A percentile compares a stretch with the other conserved stretches of the same genome.
Conservation (phyloP, 208 protist genomes). For the Wallacemonas sp. region DNA sequence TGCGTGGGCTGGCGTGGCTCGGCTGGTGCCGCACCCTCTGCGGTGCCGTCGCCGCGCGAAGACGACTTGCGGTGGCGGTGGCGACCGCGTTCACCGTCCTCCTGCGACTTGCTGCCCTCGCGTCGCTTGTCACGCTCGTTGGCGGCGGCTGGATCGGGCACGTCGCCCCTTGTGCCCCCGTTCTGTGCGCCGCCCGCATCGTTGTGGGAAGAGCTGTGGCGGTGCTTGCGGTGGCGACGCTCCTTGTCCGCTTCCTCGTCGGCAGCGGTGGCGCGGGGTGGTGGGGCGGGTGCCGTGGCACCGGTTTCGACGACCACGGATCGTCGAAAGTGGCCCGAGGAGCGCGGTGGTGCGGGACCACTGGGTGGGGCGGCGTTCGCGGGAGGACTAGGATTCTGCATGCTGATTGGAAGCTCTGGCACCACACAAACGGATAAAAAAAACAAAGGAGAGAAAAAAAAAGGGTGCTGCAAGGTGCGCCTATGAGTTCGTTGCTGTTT, state of each 20-base stretch:
- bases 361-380: not conserved
- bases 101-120: not conserved
- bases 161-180: not conserved
- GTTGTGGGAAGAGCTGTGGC: not conserved
- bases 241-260: not conserved
- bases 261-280: not conserved
- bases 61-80: conserved; percentile 16
- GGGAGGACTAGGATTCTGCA: not conserved
- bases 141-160: too few species aligned
- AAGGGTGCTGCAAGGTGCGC: not conserved
- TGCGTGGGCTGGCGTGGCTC: not conserved
- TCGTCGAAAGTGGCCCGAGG: not conserved
- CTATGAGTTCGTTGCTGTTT: too few species aligned
- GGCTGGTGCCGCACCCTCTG: not conserved
- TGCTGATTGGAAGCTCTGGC: too few species aligned
- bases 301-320: conserved; percentile 4
- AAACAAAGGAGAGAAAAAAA: not conserved
- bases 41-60: not conserved
- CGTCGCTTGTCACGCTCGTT: not conserved
- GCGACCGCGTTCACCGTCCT: conserved; percentile 3
- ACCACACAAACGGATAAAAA: too few species aligned
- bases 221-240: conserved; percentile 7
- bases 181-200: not conserved
- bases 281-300: not conserved
- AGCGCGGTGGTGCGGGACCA: not conserved